A percentile compares a stretch with the other conserved stretches of the same genome.
Evolutionary conservation across 495 filamentous ascomycete genomes (phyloP).

Genomic region (Chaetomium fimeti): DNA sequence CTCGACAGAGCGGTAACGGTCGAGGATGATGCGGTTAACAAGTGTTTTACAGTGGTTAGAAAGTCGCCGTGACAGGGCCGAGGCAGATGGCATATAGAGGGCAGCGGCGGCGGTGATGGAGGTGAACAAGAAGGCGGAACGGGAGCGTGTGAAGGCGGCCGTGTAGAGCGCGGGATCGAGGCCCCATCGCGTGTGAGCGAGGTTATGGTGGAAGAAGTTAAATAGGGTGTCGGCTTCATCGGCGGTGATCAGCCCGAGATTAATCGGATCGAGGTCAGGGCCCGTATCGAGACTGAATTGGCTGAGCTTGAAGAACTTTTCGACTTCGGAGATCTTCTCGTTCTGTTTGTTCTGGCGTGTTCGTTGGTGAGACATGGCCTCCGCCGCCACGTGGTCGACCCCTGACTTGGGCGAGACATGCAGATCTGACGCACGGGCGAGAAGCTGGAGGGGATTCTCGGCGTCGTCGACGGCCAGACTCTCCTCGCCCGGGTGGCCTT

Average conservation of each 20-base stretch:
- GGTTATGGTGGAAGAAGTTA: slow-evolving; percentile 64
- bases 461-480: slow-evolving; percentile 64
- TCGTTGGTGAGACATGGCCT: slow-evolving; percentile 30
- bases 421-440: slow-evolving; percentile 68
- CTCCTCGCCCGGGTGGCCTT: slow-evolving; percentile 37
- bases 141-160: slow-evolving; percentile 59
- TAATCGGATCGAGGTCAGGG: slow-evolving; percentile 63
- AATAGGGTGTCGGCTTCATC: slow-evolving; percentile 64
- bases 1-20: slow-evolving; percentile 64
- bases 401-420: slow-evolving; percentile 52
- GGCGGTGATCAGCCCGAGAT: slow-evolving; percentile 61
- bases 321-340: slow-evolving; percentile 38
- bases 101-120: slow-evolving; percentile 65
- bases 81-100: slow-evolving; percentile 61
- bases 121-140: slow-evolving; percentile 69
- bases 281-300: slow-evolving; percentile 60
- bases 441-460: slow-evolving; percentile 69
- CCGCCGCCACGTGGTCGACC: slow-evolving; percentile 21
- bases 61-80: slow-evolving; percentile 61
- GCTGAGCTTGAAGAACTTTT: slow-evolving; percentile 61
- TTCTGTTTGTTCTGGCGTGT: slow-evolving; percentile 29
- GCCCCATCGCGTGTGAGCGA: slow-evolving; percentile 73
- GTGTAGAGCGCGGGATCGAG: slow-evolving; percentile 66
- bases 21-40: slow-evolving; percentile 57
- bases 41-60: slow-evolving; percentile 63